Conservation (phyloP, 495 filamentous ascomycete genomes). For the Lichina pygmaea region DNA sequence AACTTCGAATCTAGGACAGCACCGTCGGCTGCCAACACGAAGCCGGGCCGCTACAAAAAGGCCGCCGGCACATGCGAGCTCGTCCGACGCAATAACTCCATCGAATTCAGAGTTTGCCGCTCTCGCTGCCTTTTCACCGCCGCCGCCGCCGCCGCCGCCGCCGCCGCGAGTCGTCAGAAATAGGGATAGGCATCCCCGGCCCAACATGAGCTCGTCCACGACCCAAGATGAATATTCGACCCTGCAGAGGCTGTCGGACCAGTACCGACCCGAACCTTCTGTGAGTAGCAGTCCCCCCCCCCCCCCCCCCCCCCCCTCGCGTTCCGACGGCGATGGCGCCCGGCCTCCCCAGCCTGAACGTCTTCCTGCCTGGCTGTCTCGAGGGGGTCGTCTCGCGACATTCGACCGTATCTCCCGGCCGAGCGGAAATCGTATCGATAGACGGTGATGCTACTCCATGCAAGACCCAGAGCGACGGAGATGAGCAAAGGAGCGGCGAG, state of each 20-base stretch:
- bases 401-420: no score
- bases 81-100: no score
- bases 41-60: no score
- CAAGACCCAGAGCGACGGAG: neutral
- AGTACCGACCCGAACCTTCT: constrained; percentile 14
- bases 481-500: neutral
- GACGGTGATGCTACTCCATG: neutral
- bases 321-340: neutral
- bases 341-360: no score
- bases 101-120: no score
- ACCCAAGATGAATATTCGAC: constrained; percentile 15
- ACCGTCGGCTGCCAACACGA: no score
- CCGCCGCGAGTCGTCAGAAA: constrained; percentile 2
- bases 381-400: no score
- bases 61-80: no score
- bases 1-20: no score
- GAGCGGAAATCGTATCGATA: no score
- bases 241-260: constrained; percentile 16
- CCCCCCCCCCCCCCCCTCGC: neutral
- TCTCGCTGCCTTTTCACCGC: neutral
- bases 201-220: constrained; percentile 7
- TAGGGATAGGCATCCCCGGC: constrained; percentile 1
- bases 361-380: no score
- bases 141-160: constrained; percentile 4
- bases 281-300: constrained; percentile 12